Base-by-base conservation (phyloP, 1,139 yeast species). In the Suhomyces ambrosiae region DNA sequence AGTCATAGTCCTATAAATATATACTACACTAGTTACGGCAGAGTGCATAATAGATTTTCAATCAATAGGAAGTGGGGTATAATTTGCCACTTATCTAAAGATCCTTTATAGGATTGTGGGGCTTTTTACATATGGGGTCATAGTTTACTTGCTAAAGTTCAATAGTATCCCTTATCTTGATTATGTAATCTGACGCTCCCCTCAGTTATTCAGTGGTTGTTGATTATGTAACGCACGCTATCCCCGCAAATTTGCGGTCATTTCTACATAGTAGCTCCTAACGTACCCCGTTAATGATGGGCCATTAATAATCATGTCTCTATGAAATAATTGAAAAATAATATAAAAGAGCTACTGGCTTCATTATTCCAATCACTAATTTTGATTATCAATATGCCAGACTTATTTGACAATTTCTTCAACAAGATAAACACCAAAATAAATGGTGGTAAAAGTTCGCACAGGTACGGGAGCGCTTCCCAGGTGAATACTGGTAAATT, bases 381-480 rank as follows among this genome's bases (percentile, higher is more conserved):
- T 16, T 16, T 9, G 4, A n/a, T 24, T 5, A 6, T 4, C 14
- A 45, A 9, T 22, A 69, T 69, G 75, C 72, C 74, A 14, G 75
- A 67, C 51, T 56, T 70, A 49, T 70, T 70, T 44, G 76, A 70
- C 40, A 65, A 67, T 45, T 58, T 70, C 33, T 67, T 67, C 41
- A 57, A 53, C 25, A 63, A 59, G 36, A 50, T 69, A 18, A 55
- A 61, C 23, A 46, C 62, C 23, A 56, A 61, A 27, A 40, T 68
- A 25, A 60, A 59, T 39, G 73, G 73, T 15, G 71, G 71, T 10
- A 62, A 61, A 35, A 48, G 61, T 18, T 50, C 49, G 6, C 58
- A 52, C 21, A 68, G 60, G 38, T 66, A 68, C 40, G 57, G 60
- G 17, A 59, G 60, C 27, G 44, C 61, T 5, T 47, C 60, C 4